These are phyloP conservation scores for Cocos nucifera DNA, from an alignment of 176 grass and related monocot genomes.

Conservation along the genomic window DNA sequence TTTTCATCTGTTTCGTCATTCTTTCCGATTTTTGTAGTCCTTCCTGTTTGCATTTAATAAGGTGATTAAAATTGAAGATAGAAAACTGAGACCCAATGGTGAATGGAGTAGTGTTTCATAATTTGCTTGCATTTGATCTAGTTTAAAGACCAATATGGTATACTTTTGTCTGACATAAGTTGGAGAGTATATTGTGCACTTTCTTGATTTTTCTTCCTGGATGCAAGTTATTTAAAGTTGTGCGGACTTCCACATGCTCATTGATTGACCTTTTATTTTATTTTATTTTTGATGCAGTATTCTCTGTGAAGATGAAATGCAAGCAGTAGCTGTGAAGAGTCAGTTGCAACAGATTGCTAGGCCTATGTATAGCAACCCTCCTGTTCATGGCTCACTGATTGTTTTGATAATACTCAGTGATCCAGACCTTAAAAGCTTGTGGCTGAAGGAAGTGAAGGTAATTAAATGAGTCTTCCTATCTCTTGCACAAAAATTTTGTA, in stretches of 20 bases:
- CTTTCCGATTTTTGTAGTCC: too few relatives aligned
- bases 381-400: slow-evolving; percentile 77
- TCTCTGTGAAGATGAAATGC: slow-evolving; percentile 86
- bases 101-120: too few relatives aligned
- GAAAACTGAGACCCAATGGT: neutral
- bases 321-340: slow-evolving; percentile 88
- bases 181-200: too few relatives aligned
- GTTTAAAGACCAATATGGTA: too few relatives aligned
- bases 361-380: slow-evolving; percentile 98
- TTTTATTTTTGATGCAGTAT: slow-evolving; percentile 44
- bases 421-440: slow-evolving; percentile 77
- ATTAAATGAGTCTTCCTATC: slow-evolving; percentile 2
- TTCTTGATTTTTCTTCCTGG: too few relatives aligned
- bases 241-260: too few relatives aligned
- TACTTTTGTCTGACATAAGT: too few relatives aligned
- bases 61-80: too few relatives aligned
- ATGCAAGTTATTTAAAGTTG: too few relatives aligned
- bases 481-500: neutral
- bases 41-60: too few relatives aligned
- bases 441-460: slow-evolving; percentile 96
- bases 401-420: slow-evolving; percentile 87
- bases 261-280: neutral
- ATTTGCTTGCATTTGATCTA: too few relatives aligned
- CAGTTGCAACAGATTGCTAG: slow-evolving; percentile 90
- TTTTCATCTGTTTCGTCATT: too few relatives aligned